Evolutionary conservation across 1,284 basidiomycete genomes (phyloP), one percentile per base, ranked within the genome.

Genomic region (Tremellales sp.): DNA sequence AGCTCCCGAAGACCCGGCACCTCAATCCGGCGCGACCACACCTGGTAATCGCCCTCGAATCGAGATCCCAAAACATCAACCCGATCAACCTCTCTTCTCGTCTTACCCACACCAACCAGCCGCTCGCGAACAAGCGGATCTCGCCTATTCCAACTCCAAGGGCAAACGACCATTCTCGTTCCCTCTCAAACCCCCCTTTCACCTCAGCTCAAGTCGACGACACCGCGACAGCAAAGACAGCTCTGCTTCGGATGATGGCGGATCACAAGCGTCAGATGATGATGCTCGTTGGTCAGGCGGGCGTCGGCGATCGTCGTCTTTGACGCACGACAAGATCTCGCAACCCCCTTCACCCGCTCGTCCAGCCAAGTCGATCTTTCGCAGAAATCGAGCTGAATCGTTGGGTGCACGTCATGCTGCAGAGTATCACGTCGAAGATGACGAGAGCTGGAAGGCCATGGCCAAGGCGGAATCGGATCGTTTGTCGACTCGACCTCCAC

Each of bases 1-100:
- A 15, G n/a, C 26, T 22, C 12, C n/a, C 23, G 33, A 36, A 46
- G 6, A 15, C 6, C 41, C 26, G 41, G 36, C 36, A 24, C 25
- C 52, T 22, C 45, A 58, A 10, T 56, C 60, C 2, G 51, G 55
- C 7, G 39, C 48, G 1, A 48, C 43, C 23, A 60, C 63, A 23
- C 58, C 65, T 11, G 46, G 49, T 10, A 58, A 3, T 57, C 60
- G 3, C 36, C 58, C 22, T 45, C 40, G 58, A 3, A 46, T 69
- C n/a, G 51, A 44, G 13, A 67, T 69, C 6, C 67, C 67, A 3
- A 27, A 43, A 0, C 56, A 47, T 8, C 62, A 62, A 1, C 60
- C 56, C 2, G 63, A 67, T 26, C 58, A 67, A 8, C 68, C 68
- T 0, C 46, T 65, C 10, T 70, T 70, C 53, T 68, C 64, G 2